Percentiles rank a stretch among this genome's conserved stretches.
These are phyloP conservation scores for Pythium sp. DNA, from an alignment of 352 stramenopile genomes.

Conservation along the genomic window DNA sequence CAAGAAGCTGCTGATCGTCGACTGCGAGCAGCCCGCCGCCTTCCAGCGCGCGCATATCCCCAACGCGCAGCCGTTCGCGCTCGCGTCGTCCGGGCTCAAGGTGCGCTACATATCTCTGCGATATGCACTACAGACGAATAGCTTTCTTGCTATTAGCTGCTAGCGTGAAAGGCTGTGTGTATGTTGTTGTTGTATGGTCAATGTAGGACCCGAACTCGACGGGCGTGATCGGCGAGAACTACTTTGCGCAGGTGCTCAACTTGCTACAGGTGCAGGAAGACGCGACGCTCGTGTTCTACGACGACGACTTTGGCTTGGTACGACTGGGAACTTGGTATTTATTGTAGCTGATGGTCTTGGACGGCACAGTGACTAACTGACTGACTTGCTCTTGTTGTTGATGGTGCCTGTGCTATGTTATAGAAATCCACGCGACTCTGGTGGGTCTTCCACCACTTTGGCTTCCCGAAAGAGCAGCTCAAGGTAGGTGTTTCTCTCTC, in stretches of 20 bases:
- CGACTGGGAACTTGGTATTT: neutral
- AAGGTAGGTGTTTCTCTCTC: constrained; percentile 32
- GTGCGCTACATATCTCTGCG: constrained; percentile 13
- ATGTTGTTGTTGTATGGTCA: neutral
- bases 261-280: constrained; percentile 41
- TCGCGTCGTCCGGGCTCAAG: constrained; percentile 53
- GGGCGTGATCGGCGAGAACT: constrained; percentile 35
- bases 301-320: constrained; percentile 68
- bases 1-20: constrained; percentile 37
- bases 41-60: constrained; percentile 60
- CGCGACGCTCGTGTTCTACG: constrained; percentile 75
- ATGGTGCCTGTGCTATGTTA: too few species aligned
- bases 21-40: constrained; percentile 56
- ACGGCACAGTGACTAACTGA: neutral
- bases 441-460: constrained; percentile 81
- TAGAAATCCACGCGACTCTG: constrained; percentile 68
- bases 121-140: too few species aligned
- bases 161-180: neutral
- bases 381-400: neutral
- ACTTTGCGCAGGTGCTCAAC: constrained; percentile 47
- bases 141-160: neutral
- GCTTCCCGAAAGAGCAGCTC: constrained; percentile 66
- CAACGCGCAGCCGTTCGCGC: constrained; percentile 34
- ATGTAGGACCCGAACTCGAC: constrained; percentile 34
- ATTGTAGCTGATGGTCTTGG: neutral